phyloP scores from a whole-genome alignment of 345 rosid genomes.

The Lepidium didymum region DNA sequence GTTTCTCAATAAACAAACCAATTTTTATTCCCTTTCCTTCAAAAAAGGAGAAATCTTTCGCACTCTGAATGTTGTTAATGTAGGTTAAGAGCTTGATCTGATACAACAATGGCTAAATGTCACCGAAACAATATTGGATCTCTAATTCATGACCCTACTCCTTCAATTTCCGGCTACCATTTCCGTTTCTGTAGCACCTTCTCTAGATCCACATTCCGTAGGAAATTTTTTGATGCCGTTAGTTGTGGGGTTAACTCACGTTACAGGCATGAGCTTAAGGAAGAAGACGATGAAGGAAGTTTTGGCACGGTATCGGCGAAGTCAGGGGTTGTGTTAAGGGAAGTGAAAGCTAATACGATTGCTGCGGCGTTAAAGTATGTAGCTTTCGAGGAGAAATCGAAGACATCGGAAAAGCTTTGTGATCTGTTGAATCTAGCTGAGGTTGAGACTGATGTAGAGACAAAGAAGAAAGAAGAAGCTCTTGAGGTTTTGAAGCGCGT shows the following conservation, averaged over 20 bases:
- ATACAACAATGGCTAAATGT: slow-evolving; percentile 60
- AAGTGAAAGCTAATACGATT: slow-evolving; percentile 21
- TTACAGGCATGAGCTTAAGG: slow-evolving; percentile 36
- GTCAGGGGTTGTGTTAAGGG: slow-evolving; percentile 25
- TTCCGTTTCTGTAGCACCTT: slow-evolving; percentile 57
- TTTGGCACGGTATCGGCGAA: slow-evolving; percentile 22
- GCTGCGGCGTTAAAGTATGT: slow-evolving; percentile 24
- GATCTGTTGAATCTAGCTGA: slow-evolving; percentile 80
- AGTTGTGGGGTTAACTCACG: slow-evolving; percentile 78
- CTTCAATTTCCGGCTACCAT: slow-evolving; percentile 26
- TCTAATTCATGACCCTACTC: slow-evolving; percentile 45
- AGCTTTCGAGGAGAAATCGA: slow-evolving; percentile 18
- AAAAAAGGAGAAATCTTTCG: not conserved
- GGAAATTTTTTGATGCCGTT: slow-evolving; percentile 56
- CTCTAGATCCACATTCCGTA: slow-evolving; percentile 62
- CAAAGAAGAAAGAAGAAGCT: slow-evolving; percentile 61
- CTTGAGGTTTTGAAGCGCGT: slow-evolving; percentile 58
- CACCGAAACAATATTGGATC: slow-evolving; percentile 68
- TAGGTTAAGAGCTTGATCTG: slow-evolving; percentile 3
- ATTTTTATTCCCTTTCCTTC: not conserved
- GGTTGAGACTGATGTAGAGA: slow-evolving; percentile 56
- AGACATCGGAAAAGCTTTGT: slow-evolving; percentile 69
- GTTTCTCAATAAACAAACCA: slow-evolving; percentile 17
- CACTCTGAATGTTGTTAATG: slow-evolving; percentile 4
- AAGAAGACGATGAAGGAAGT: slow-evolving; percentile 23